Conservation (phyloP, 2,329 filamentous ascomycete genomes). For the Aspergillaceae sp. region DNA sequence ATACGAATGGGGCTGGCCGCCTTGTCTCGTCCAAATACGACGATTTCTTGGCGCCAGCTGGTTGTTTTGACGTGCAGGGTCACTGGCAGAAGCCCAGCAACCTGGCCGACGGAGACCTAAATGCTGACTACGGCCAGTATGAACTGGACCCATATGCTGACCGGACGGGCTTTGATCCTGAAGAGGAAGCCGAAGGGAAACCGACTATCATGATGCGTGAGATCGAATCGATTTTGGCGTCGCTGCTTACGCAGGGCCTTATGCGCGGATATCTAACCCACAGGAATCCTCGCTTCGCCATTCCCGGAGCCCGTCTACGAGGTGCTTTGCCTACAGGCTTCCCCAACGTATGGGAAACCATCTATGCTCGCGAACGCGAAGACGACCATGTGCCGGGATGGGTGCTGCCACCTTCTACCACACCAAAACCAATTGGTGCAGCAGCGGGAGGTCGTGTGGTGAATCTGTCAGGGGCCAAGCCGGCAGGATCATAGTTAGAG, state of each 20-base stretch:
- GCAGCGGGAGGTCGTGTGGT: conserved; percentile 47
- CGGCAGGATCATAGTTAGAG: conserved; percentile 34
- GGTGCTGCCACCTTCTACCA: conserved; percentile 44
- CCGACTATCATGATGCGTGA: conserved; percentile 47
- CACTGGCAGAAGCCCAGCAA: conserved; percentile 14
- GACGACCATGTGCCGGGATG: conserved; percentile 64
- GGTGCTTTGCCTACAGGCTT: conserved; percentile 47
- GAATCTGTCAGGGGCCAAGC: conserved; percentile 48
- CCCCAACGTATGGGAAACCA: conserved; percentile 62
- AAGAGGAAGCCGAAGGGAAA: conserved; percentile 11
- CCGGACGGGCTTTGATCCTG: conserved; percentile 8
- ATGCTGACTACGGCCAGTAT: conserved; percentile 31
- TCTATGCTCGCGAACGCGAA: conserved; percentile 52
- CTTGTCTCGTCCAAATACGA: conserved; percentile 20
- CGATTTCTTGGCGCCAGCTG: conserved; percentile 28
- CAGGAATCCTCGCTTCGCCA: conserved; percentile 65
- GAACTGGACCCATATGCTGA: conserved; percentile 52
- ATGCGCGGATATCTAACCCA: conserved; percentile 80
- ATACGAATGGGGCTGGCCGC: conserved; percentile 4
- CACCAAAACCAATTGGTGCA: conserved; percentile 12
- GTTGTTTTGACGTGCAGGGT: conserved; percentile 27
- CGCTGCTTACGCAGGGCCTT: conserved; percentile 69
- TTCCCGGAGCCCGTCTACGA: conserved; percentile 55
- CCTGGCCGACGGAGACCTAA: conserved; percentile 21
- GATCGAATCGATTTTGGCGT: conserved; percentile 69